Evolutionary conservation across 2,329 filamentous ascomycete species (phyloP).

Genomic region (Xylaria sp.): DNA sequence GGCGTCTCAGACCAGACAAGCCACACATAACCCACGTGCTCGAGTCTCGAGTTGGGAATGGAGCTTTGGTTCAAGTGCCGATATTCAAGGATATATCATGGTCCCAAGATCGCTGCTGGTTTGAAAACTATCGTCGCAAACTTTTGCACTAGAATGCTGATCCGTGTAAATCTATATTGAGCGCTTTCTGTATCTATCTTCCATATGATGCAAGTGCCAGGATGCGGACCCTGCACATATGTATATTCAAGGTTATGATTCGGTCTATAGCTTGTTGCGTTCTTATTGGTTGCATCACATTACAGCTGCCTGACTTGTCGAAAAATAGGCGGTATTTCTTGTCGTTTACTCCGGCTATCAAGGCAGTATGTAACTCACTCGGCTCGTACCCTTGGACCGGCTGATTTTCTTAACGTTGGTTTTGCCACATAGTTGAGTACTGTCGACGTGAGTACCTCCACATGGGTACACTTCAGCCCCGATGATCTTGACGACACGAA

Average conservation of each 20-base stretch:
- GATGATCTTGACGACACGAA: conserved; percentile 74
- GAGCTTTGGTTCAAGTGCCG: conserved; percentile 22
- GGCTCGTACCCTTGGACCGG: conserved; percentile 70
- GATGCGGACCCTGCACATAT: conserved; percentile 9
- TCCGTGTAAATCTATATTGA: conserved; percentile 4
- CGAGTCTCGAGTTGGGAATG: conserved; percentile 41
- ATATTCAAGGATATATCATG: conserved; percentile 17
- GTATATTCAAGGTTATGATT: conserved; percentile 14
- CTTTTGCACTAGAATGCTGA: conserved; percentile 16
- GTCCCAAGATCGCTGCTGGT: conserved; percentile 19
- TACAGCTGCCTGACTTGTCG: neutral
- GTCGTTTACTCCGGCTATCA: conserved; percentile 23
- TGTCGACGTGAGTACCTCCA: conserved; percentile 77
- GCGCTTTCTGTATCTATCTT: conserved; percentile 5
- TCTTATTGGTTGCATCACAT: conserved; percentile 20
- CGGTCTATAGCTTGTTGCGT: conserved; percentile 14
- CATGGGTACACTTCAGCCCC: conserved; percentile 78
- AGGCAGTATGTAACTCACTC: conserved; percentile 60
- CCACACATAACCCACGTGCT: conserved; percentile 40
- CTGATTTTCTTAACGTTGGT: conserved; percentile 74
- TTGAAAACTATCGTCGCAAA: conserved; percentile 5
- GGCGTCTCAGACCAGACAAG: conserved; percentile 18
- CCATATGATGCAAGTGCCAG: conserved; percentile 6
- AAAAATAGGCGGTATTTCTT: neutral
- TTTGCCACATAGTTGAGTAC: conserved; percentile 66